These are phyloP conservation scores for Dictyostelium discoideum DNA, from an alignment of 78 protist species.

Conservation along the genomic window DNA sequence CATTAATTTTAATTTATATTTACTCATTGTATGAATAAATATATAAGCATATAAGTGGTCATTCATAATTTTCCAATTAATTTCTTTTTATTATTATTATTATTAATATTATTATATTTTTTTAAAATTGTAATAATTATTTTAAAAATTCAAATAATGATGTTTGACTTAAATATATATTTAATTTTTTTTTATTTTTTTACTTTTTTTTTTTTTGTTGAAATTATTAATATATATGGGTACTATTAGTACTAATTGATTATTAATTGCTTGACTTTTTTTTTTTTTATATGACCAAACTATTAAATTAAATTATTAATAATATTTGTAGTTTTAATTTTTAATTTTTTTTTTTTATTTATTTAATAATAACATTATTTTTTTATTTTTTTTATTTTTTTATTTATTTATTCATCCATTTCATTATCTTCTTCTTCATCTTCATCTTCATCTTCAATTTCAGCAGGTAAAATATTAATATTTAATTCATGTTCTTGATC, in stretches of 20 bases:
- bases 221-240: too few species aligned
- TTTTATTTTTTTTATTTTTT: neutral
- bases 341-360: neutral
- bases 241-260: too few species aligned
- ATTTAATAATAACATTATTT: neutral
- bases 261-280: too few species aligned
- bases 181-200: neutral
- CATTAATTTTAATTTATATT: neutral
- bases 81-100: too few species aligned
- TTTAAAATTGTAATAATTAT: neutral
- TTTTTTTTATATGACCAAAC: too few species aligned
- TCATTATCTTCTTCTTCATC: slow-evolving; percentile 29
- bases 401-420: slow-evolving; percentile 17
- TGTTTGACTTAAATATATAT: neutral
- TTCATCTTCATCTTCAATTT: slow-evolving; percentile 21
- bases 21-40: neutral
- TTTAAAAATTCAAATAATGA: too few species aligned
- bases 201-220: neutral
- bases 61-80: neutral
- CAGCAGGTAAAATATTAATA: slow-evolving; percentile 68
- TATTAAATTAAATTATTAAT: too few species aligned
- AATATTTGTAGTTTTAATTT: too few species aligned
- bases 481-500: slow-evolving; percentile 91
- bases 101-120: too few species aligned
- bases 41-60: neutral